Evolutionary conservation across 257 asterid species (phyloP).

Genomic region (Pogostemon cablin): DNA sequence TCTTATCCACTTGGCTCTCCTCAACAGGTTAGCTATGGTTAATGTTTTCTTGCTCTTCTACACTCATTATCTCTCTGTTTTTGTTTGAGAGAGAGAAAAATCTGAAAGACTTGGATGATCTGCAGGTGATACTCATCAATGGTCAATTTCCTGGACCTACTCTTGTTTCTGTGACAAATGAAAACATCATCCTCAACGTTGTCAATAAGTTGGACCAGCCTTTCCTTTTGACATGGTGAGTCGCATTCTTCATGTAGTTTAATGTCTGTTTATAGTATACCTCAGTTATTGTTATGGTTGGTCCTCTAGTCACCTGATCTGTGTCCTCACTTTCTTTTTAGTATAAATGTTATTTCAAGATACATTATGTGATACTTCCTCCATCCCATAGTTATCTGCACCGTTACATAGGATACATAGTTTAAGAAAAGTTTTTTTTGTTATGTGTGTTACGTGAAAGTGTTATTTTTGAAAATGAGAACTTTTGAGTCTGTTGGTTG

Average conservation of each 20-base stretch:
- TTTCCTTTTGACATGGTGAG: conserved; percentile 87
- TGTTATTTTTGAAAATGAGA: no score
- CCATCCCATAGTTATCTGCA: no score
- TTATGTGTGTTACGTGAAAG: no score
- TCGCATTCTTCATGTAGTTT: conserved; percentile 22
- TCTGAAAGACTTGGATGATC: conserved; percentile 13
- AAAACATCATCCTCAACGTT: conserved; percentile 76
- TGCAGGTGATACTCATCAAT: conserved; percentile 86
- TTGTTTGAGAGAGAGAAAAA: neutral
- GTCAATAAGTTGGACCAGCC: conserved; percentile 83
- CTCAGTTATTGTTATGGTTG: neutral
- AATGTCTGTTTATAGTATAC: neutral
- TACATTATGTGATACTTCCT: no score
- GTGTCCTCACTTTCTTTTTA: neutral
- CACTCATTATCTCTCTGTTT: no score
- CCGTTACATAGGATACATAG: no score
- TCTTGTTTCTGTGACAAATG: conserved; percentile 83
- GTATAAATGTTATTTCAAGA: no score
- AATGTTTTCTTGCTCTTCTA: neutral
- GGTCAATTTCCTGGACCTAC: conserved; percentile 97
- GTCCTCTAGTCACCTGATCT: conserved; percentile 16
- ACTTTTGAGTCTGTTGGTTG: no score
- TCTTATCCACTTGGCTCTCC: conserved; percentile 78
- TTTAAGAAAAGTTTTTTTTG: no score
- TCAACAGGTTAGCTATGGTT: conserved; percentile 63